Percentiles rank a stretch among this genome's conserved stretches.
Conservation (phyloP, 164 flowering plant genomes). For the Macadamia integrifolia region DNA sequence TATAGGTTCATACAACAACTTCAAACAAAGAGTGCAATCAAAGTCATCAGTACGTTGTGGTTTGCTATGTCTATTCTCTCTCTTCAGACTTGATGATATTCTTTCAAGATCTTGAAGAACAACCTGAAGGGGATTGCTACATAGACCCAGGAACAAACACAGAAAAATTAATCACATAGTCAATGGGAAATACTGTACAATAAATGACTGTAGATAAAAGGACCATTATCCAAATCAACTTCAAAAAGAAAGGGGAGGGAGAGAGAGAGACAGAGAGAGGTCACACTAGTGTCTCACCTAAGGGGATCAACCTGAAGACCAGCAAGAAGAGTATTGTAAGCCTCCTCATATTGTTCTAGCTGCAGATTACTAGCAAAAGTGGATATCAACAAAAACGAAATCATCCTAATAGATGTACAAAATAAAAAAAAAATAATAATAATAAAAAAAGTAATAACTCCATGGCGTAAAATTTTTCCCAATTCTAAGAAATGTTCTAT, state of each 20-base stretch:
- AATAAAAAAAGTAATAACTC: not conserved
- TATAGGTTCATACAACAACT: constrained; percentile 79
- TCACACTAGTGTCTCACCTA: constrained; percentile 36
- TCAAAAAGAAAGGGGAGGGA: not conserved
- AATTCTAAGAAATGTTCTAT: too few relatives aligned
- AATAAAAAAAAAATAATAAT: not conserved
- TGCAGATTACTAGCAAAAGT: constrained; percentile 26
- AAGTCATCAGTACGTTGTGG: constrained; percentile 77
- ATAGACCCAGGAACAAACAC: constrained; percentile 21
- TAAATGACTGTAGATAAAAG: not conserved
- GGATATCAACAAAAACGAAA: not conserved
- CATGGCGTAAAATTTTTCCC: too few relatives aligned
- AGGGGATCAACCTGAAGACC: constrained; percentile 88
- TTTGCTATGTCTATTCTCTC: constrained; percentile 36
- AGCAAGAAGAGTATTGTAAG: constrained; percentile 63
- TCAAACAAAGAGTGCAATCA: constrained; percentile 90
- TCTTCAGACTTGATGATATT: constrained; percentile 15
- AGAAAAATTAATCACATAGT: not conserved
- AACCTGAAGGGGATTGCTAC: constrained; percentile 55
- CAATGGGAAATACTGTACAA: not conserved
- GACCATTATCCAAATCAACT: not conserved
- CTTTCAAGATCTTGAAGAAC: constrained; percentile 55
- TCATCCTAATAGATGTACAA: not conserved
- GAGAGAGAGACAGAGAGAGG: not conserved
- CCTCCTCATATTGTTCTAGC: constrained; percentile 85